These are phyloP conservation scores for Trichopus zeylanicus DNA, from an alignment of 116 monocot genomes.

Conservation along the genomic window DNA sequence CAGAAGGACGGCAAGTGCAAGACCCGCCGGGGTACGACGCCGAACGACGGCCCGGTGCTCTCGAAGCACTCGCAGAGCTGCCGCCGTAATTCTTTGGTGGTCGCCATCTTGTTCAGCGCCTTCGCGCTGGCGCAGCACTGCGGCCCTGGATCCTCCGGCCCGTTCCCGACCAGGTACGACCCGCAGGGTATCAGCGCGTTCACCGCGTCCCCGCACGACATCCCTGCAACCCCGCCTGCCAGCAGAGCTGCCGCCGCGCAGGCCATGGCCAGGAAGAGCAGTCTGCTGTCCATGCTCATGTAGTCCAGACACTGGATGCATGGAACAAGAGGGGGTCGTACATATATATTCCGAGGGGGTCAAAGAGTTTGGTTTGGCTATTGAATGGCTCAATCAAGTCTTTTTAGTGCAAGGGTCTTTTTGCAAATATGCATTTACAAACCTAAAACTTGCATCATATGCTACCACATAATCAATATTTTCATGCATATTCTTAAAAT, in stretches of 20 bases:
- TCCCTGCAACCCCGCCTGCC: background rate
- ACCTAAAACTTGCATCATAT: too few species aligned
- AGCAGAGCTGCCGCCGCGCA: background rate
- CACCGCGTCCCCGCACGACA: constrained; percentile 31
- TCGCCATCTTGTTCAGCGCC: constrained; percentile 15
- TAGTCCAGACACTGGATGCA: too few species aligned
- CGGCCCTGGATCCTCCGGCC: constrained; percentile 9
- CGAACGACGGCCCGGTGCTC: constrained; percentile 31
- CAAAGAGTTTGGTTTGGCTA: background rate
- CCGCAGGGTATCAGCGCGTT: constrained; percentile 31
- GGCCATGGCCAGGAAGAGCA: too few species aligned
- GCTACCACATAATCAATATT: too few species aligned
- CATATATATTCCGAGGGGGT: background rate
- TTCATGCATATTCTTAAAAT: too few species aligned
- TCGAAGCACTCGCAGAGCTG: constrained; percentile 27
- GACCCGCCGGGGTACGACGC: constrained; percentile 19
- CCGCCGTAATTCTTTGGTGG: constrained; percentile 13
- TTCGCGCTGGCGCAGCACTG: constrained; percentile 28
- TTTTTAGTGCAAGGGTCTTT: too few species aligned
- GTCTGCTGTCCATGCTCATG: too few species aligned
- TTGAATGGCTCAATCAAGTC: too few species aligned
- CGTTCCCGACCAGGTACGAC: constrained; percentile 17
- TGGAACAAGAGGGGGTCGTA: background rate
- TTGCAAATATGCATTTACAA: too few species aligned
- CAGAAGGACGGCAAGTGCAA: constrained; percentile 15